These are phyloP conservation scores for Otatea glauca DNA, from an alignment of 176 grass and related monocot species.

Conservation along the genomic window DNA sequence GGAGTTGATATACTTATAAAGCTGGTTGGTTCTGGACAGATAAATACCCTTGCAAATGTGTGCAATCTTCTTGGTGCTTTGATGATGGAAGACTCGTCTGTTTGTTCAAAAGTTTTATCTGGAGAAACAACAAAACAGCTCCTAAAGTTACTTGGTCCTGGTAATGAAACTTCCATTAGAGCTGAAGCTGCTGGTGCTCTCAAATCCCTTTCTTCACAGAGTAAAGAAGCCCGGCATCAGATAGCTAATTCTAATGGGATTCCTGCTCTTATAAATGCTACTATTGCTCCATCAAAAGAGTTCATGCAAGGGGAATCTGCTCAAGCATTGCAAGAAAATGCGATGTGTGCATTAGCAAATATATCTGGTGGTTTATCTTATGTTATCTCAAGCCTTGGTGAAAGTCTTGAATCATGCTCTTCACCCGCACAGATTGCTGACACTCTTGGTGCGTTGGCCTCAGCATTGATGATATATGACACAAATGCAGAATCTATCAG, in stretches of 20 bases:
- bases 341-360: slow-evolving; percentile 99
- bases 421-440: slow-evolving; percentile 96
- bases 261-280: slow-evolving; percentile 98
- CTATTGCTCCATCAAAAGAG: slow-evolving; percentile 99
- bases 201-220: slow-evolving; percentile 91
- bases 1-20: slow-evolving; percentile 95
- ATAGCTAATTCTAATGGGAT: slow-evolving; percentile 97
- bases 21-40: slow-evolving; percentile 75
- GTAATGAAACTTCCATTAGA: slow-evolving; percentile 90
- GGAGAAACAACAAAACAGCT: slow-evolving; percentile 88
- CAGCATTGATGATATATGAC: slow-evolving; percentile 99
- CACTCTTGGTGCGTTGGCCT: slow-evolving; percentile 96
- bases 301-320: slow-evolving; percentile 99
- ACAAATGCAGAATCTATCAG: slow-evolving; percentile 85
- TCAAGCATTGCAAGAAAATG: slow-evolving; percentile 98
- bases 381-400: slow-evolving; percentile 97
- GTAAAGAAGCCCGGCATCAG: slow-evolving; percentile 93
- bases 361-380: slow-evolving; percentile 98
- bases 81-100: slow-evolving; percentile 92
- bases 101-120: slow-evolving; percentile 86
- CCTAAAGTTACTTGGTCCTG: slow-evolving; percentile 91
- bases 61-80: slow-evolving; percentile 89
- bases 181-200: slow-evolving; percentile 94
- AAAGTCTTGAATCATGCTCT: slow-evolving; percentile 95
- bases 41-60: slow-evolving; percentile 72